Conservation (phyloP, 805 yeast genomes). For the Lachancea lanzarotensis region DNA sequence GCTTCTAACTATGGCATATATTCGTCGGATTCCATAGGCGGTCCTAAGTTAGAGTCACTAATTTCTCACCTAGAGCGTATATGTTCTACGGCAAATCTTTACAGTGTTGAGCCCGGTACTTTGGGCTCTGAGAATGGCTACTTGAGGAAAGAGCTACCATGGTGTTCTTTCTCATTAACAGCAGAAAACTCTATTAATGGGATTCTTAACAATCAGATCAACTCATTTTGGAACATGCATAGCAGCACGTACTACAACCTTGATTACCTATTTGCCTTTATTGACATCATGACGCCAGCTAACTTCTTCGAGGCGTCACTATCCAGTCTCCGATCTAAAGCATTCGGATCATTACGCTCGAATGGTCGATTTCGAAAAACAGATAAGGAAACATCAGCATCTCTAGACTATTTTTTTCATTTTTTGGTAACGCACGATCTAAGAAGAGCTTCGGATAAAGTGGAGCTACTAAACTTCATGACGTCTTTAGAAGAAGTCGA, state of each 20-base stretch:
- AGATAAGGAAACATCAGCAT: slow-evolving; percentile 21
- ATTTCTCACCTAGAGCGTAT: slow-evolving; percentile 20
- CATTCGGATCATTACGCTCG: slow-evolving; percentile 21
- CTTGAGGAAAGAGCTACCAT: slow-evolving; percentile 25
- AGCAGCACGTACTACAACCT: slow-evolving; percentile 33
- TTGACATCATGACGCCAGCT: slow-evolving; percentile 25
- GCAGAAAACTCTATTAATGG: slow-evolving; percentile 29
- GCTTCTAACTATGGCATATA: slow-evolving; percentile 28
- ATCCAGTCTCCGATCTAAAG: slow-evolving; percentile 23
- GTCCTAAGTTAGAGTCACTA: slow-evolving; percentile 22
- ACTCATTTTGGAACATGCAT: slow-evolving; percentile 33
- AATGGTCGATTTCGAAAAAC: slow-evolving; percentile 20
- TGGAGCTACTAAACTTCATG: slow-evolving; percentile 19
- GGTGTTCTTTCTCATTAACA: slow-evolving; percentile 20
- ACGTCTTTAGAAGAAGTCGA: slow-evolving; percentile 13
- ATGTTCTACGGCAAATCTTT: slow-evolving; percentile 22
- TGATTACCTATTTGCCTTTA: slow-evolving; percentile 26
- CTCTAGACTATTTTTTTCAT: slow-evolving; percentile 26
- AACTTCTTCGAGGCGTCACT: slow-evolving; percentile 25
- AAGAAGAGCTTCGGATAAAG: slow-evolving; percentile 19
- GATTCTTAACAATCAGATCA: slow-evolving; percentile 30
- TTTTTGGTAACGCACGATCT: slow-evolving; percentile 29
- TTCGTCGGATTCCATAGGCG: slow-evolving; percentile 27
- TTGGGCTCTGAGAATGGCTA: slow-evolving; percentile 20
- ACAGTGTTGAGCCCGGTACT: slow-evolving; percentile 26